These are phyloP conservation scores for Neurospora discreta DNA, from an alignment of 495 filamentous ascomycete species.

Conservation along the genomic window DNA sequence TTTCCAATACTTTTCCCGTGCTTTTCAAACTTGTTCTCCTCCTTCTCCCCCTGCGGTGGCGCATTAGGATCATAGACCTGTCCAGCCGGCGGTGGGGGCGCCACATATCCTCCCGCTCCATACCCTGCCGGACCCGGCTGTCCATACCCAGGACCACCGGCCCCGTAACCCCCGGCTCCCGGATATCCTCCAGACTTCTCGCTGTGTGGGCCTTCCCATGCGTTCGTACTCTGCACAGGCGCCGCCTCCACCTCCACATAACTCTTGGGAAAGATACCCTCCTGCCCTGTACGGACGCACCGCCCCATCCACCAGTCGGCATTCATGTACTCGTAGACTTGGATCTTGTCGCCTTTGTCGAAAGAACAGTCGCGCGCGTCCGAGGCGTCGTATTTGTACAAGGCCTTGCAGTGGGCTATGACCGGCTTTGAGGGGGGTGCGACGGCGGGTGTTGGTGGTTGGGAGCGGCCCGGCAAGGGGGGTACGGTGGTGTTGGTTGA, in stretches of 20 bases:
- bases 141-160: slow-evolving; percentile 2
- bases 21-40: slow-evolving; percentile 37
- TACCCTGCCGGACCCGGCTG: background rate
- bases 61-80: slow-evolving; percentile 38
- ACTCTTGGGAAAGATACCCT: slow-evolving; percentile 83
- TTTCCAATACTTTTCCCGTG: slow-evolving; percentile 65
- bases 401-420: slow-evolving; percentile 61
- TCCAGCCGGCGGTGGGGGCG: slow-evolving; percentile 19
- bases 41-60: slow-evolving; percentile 23
- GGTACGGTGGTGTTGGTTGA: slow-evolving; percentile 35
- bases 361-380: slow-evolving; percentile 73
- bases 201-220: background rate
- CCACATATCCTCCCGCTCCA: background rate
- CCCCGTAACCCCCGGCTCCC: slow-evolving; percentile 10
- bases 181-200: background rate
- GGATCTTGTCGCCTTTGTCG: slow-evolving; percentile 61
- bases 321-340: slow-evolving; percentile 84
- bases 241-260: slow-evolving; percentile 57
- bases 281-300: slow-evolving; percentile 63
- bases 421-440: slow-evolving; percentile 39
- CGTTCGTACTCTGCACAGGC: background rate
- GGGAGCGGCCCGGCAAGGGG: slow-evolving; percentile 42
- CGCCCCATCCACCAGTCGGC: slow-evolving; percentile 92
- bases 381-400: slow-evolving; percentile 70
- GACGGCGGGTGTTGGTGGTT: slow-evolving; percentile 25